Evolutionary conservation across 805 yeast species (phyloP).

Genomic region (Cyberlindnera euphorbiae): DNA sequence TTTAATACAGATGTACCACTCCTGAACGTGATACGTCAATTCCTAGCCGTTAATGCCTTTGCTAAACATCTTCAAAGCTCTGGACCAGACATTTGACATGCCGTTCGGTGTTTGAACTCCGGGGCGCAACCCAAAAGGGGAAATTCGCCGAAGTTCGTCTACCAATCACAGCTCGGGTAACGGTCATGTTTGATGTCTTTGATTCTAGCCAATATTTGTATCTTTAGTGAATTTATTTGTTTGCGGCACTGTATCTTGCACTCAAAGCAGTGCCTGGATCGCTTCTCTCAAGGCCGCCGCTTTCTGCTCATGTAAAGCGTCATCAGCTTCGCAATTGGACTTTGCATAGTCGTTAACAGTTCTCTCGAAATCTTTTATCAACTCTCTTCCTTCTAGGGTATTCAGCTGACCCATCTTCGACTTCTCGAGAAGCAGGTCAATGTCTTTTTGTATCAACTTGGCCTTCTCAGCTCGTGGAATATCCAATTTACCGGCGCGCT

Average conservation of each 20-base stretch:
- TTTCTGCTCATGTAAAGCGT: not conserved
- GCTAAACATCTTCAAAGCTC: too few relatives aligned
- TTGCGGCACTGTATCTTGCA: not conserved
- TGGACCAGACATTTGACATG: too few relatives aligned
- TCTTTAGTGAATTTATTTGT: too few relatives aligned
- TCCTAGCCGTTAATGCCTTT: too few relatives aligned
- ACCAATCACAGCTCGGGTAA: too few relatives aligned
- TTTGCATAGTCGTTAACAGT: constrained; percentile 19
- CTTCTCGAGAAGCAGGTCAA: constrained; percentile 18
- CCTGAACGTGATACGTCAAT: too few relatives aligned
- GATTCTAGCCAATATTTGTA: too few relatives aligned
- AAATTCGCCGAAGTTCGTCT: too few relatives aligned
- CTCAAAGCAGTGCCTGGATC: constrained; percentile 15
- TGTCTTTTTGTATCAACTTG: constrained; percentile 13
- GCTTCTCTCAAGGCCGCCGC: constrained; percentile 12
- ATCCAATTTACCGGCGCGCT: constrained; percentile 19
- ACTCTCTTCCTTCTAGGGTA: constrained; percentile 11
- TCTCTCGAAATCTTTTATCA: constrained; percentile 15
- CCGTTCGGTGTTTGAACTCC: too few relatives aligned
- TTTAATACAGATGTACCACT: too few relatives aligned
- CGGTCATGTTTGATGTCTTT: too few relatives aligned
- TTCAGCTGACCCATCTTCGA: constrained; percentile 22
- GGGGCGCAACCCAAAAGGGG: too few relatives aligned
- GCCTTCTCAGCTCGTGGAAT: constrained; percentile 6
- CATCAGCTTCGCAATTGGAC: constrained; percentile 3